These are phyloP conservation scores for Nematocida ausubeli DNA, from an alignment of 371 early-diverging fungal species.

Conservation along the genomic window DNA sequence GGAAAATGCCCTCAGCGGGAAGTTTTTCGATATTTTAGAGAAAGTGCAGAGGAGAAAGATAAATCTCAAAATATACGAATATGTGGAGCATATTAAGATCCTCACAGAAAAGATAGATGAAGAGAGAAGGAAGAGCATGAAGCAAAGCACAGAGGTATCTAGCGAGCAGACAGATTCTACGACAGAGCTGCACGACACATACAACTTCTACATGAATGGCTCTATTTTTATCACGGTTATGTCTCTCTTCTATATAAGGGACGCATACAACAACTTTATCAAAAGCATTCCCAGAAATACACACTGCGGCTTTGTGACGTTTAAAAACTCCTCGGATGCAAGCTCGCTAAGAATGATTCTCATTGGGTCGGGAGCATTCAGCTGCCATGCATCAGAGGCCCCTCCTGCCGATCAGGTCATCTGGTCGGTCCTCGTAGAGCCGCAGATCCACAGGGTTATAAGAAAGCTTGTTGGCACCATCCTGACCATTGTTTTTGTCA, in stretches of 20 bases:
- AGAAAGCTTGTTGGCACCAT: constrained; percentile 50
- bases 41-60: not conserved
- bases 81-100: not conserved
- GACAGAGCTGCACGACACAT: constrained; percentile 48
- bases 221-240: constrained; percentile 60
- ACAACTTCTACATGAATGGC: constrained; percentile 54
- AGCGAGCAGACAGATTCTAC: not conserved
- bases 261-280: constrained; percentile 57
- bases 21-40: not conserved
- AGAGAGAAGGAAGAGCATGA: not conserved
- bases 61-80: not conserved
- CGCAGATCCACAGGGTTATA: constrained; percentile 51
- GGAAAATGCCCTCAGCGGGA: constrained; percentile 1
- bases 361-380: constrained; percentile 65
- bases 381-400: constrained; percentile 59
- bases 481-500: constrained; percentile 61
- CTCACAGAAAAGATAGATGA: constrained; percentile 17
- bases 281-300: constrained; percentile 63
- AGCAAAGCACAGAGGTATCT: constrained; percentile 24
- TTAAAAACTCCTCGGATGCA: constrained; percentile 57
- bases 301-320: constrained; percentile 66
- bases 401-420: constrained; percentile 68
- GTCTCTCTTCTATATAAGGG: constrained; percentile 53
- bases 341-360: constrained; percentile 62
- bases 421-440: constrained; percentile 62